Conservation (phyloP, 331 rosid genomes). For the Erythrophleum ivorense region DNA sequence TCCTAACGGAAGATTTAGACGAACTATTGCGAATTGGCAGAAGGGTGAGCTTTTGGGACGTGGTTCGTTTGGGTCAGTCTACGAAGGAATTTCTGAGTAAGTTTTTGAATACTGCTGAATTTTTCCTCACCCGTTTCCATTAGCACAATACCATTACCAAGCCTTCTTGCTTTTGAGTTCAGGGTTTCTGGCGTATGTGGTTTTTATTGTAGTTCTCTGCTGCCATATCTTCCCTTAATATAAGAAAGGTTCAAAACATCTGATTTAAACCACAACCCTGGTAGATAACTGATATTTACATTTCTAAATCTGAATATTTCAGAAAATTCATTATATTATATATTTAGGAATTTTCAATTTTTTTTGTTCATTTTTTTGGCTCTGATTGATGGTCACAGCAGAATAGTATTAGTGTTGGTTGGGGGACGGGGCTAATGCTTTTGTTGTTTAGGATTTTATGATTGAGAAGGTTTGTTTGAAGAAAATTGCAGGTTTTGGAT, state of each 20-base stretch:
- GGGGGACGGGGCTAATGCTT: neutral
- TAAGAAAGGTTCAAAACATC: neutral
- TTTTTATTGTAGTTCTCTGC: neutral
- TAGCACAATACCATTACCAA: constrained; percentile 11
- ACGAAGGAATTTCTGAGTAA: constrained; percentile 86
- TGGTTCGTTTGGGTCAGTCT: constrained; percentile 92
- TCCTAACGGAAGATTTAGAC: constrained; percentile 65
- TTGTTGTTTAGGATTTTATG: constrained; percentile 1
- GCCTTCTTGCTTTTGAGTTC: neutral
- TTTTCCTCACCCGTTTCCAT: constrained; percentile 10
- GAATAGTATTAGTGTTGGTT: neutral
- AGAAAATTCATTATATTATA: neutral
- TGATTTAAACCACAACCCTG: neutral
- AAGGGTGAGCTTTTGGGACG: constrained; percentile 86
- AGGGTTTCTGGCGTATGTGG: neutral
- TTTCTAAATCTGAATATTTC: neutral
- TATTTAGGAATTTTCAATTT: neutral
- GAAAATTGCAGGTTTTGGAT: constrained; percentile 9
- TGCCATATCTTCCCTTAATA: neutral
- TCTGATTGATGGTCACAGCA: neutral
- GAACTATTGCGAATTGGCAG: constrained; percentile 60
- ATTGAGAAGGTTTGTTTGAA: constrained; percentile 10
- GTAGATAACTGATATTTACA: neutral
- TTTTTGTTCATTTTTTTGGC: neutral
- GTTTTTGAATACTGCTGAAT: constrained; percentile 40